Conservation (phyloP, 1,139 yeast genomes). For the Magnusiomyces magnusii region DNA sequence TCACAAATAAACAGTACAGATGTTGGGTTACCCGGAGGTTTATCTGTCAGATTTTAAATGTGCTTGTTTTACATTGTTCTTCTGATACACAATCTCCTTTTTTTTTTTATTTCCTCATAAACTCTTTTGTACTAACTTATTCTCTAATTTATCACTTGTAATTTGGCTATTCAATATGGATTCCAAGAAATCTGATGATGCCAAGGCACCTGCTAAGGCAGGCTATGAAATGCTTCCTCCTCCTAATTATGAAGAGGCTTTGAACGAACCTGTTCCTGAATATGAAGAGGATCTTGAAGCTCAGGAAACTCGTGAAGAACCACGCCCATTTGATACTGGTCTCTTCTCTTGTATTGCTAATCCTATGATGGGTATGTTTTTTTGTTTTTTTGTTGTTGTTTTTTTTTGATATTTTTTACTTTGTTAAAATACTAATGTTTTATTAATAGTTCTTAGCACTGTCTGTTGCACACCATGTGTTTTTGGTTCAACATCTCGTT, state of each 20-base stretch:
- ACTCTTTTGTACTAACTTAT: too few relatives aligned
- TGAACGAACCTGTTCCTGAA: not conserved
- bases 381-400: not conserved
- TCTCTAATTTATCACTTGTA: too few relatives aligned
- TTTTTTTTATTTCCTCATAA: too few relatives aligned
- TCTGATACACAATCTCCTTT: too few relatives aligned
- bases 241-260: constrained; percentile 2
- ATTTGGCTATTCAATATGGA: not conserved
- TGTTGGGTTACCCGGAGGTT: too few relatives aligned
- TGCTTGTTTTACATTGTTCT: too few relatives aligned
- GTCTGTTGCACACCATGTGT: constrained; percentile 2
- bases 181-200: not conserved
- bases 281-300: not conserved
- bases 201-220: not conserved
- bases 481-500: constrained; percentile 2
- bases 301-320: not conserved
- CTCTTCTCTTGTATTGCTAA: not conserved
- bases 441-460: not conserved
- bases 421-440: not conserved
- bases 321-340: not conserved
- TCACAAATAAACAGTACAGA: too few relatives aligned
- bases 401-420: not conserved
- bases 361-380: constrained; percentile 1
- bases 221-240: constrained; percentile 1
- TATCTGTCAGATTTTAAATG: too few relatives aligned